These are phyloP conservation scores for Wolfiporia cocos DNA, from an alignment of 1,284 basidiomycete genomes.

Conservation along the genomic window DNA sequence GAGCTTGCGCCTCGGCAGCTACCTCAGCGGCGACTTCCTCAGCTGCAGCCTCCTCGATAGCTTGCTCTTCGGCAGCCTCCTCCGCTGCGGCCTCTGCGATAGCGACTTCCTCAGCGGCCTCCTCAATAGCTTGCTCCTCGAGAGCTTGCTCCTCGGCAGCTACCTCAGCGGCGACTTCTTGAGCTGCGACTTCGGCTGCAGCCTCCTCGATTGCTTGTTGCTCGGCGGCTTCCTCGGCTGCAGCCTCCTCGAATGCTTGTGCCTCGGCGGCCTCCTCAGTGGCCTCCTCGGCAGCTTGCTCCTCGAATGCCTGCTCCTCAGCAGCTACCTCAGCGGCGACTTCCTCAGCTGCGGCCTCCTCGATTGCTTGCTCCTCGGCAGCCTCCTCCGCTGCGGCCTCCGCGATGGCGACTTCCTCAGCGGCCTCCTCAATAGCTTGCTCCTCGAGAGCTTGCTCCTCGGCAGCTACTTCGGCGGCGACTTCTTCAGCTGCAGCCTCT, in stretches of 20 bases:
- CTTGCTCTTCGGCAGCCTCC: constrained; percentile 1
- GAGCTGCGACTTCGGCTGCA: not conserved
- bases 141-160: not conserved
- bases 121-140: not conserved
- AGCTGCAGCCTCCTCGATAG: not conserved
- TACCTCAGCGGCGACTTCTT: not conserved
- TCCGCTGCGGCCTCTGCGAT: not conserved
- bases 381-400: not conserved
- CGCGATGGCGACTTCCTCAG: not conserved
- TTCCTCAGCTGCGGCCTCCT: constrained; percentile 1
- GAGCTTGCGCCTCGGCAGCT: constrained; percentile 1
- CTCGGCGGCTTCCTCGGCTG: no score
- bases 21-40: constrained; percentile 6
- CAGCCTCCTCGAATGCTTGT: not conserved
- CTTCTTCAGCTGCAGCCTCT: constrained; percentile 3
- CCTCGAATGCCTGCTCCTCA: not conserved
- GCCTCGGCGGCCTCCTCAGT: not conserved
- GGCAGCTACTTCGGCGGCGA: not conserved
- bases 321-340: not conserved
- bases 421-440: constrained; percentile 1
- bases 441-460: constrained; percentile 1
- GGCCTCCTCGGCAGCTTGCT: not conserved
- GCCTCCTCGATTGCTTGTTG: not conserved
- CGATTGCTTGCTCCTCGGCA: no score
- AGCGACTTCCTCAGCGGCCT: not conserved